Base-by-base conservation (phyloP, 352 stramenopile species). In the Pythium dissimile region DNA sequence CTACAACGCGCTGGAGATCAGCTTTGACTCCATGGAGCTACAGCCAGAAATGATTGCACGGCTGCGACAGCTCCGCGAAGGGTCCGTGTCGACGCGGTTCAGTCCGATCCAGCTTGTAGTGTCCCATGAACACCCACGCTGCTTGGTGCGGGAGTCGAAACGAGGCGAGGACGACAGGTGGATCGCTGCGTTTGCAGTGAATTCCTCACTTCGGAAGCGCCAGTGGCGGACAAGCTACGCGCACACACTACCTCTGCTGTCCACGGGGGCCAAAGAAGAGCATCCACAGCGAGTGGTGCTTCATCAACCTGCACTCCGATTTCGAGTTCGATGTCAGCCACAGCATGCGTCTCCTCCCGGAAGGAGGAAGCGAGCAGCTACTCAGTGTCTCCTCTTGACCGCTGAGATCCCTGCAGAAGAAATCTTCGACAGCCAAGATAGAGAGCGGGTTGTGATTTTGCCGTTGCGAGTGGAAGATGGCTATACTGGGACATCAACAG, bases 71-170 rank as follows among this genome's bases (percentile, higher is more conserved):
- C 61, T 84, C 20, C 72, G 75, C 11, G 73, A 88, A 59, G 67
- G 69, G 0, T 73, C 73, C 9, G 56, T 76, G 8, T 80, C 71
- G 3, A 84, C 71, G 37, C 69, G 77, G 15, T 84, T 79, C 42
- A 72, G 63, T 42, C 75, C 77, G 1, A 69, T 86, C 15, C 46
- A 84, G 26, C 67, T 88, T n/a, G 46, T 56, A 0, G 69, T 86
- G 20, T 69, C 64, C 0, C 71, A 84, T 34, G 64, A 64, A 41
- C 52, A 83, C 24, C 51, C 75, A 67, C 5, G 49, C 71, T 43
- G 20, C 41, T 47, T 51, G 2, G n/a, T 48, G 28, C 30, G 28
- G 23, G 18, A 21, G 8, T 15, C 18, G 21, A 23, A 47, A 18
- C 1, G 24, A 6, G 28, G 34, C 21, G 34, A 52, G 9, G 15